Evolutionary conservation across 495 filamentous ascomycete species (phyloP), one percentile per base, ranked within the genome.

Genomic region (Neohortaea acidophila): DNA sequence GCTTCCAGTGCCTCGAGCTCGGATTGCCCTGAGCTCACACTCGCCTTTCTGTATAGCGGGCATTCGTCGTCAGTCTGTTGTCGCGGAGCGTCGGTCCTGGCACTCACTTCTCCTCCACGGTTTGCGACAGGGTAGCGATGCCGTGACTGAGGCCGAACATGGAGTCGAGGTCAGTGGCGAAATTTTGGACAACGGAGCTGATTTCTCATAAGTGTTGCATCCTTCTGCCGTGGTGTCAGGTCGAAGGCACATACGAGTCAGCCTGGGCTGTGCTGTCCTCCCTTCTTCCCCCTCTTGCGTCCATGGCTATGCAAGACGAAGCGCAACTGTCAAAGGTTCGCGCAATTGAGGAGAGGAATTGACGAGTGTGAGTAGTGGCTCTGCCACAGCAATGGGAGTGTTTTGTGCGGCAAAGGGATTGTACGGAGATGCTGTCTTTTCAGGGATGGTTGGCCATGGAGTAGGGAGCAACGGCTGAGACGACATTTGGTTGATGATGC

Each of bases 1-100:
- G 72, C 73, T 59, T 94, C 84, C 39, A 96, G 75, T 26, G 75
- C 73, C 59, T 93, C 76, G 47, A 96, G 72, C 54, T 96, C 84
- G 15, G 71, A 68, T 30, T 66, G 73, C 51, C 86, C 82, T 25
- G 73, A 73, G 37, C 69, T 70, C 54, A 96, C 75, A 36, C 66
- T 62, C 51, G 73, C 67, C 50, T 75, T 86, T 59, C 69, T 91
- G 41, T 55, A 24, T 55, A 51, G 51, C 31, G 51, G 33, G 24
- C 8, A n/a, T 27, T 27, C 7, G 24, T 27, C 7, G 39, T 30
- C 4, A 2, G 21, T 23, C 38, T 44, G 36, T 38, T 44, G 20
- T 45, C 43, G 49, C 29, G 36, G 22, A 22, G 29, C 25, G 36
- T n/a, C 23, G 32, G 38, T 32, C 30, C 38, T 23, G 25, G 13